These are phyloP conservation scores for Podospora tetraspora DNA, from an alignment of 495 filamentous ascomycete genomes.

Conservation along the genomic window DNA sequence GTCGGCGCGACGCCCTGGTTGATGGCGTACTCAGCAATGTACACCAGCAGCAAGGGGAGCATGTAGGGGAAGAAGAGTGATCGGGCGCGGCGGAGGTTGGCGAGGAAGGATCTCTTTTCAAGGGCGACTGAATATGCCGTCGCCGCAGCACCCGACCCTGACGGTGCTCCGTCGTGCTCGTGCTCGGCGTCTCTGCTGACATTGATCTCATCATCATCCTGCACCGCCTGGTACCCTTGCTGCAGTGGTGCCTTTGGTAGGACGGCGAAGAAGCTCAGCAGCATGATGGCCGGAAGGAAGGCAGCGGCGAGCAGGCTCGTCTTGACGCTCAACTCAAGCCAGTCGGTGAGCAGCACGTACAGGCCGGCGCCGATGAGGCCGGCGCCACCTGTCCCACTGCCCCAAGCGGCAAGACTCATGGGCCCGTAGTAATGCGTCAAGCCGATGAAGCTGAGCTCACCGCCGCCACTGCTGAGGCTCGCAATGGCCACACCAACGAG, in stretches of 20 bases:
- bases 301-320: constrained; percentile 69
- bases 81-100: constrained; percentile 41
- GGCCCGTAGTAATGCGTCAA: constrained; percentile 90
- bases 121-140: constrained; percentile 14
- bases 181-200: constrained; percentile 25
- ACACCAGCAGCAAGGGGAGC: constrained; percentile 86
- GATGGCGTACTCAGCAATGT: constrained; percentile 92
- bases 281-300: constrained; percentile 74
- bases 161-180: constrained; percentile 21
- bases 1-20: constrained; percentile 90
- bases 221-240: constrained; percentile 38
- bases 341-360: constrained; percentile 81
- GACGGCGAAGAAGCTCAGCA: constrained; percentile 75
- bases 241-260: constrained; percentile 61
- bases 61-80: constrained; percentile 58
- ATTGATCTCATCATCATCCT: constrained; percentile 31
- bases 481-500: constrained; percentile 80
- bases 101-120: constrained; percentile 35
- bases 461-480: constrained; percentile 74
- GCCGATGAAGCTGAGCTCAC: constrained; percentile 84
- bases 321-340: constrained; percentile 63
- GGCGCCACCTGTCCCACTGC: constrained; percentile 86
- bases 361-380: constrained; percentile 80
- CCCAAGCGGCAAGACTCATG: constrained; percentile 89
- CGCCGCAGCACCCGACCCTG: constrained; percentile 31